These are phyloP conservation scores for Chlamydomonas sphaeroides DNA, from an alignment of 139 green algal genomes.

Conservation along the genomic window DNA sequence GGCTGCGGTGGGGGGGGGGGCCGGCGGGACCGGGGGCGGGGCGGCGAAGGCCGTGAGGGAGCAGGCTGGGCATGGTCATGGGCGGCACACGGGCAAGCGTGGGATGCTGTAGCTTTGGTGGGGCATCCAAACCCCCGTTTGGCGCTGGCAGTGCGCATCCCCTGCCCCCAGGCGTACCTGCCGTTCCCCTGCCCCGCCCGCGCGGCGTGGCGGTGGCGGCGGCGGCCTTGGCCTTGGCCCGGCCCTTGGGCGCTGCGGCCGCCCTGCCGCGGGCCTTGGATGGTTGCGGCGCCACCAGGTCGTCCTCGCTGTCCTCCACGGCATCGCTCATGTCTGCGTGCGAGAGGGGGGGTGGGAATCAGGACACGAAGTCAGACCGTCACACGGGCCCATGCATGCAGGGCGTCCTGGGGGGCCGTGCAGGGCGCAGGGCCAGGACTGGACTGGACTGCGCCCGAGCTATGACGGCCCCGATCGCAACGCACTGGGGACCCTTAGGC, in stretches of 20 bases:
- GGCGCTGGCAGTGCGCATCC: no score
- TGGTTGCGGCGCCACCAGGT: neutral
- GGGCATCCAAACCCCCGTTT: no score
- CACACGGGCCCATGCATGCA: no score
- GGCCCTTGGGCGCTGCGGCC: neutral
- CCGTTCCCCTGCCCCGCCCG: neutral
- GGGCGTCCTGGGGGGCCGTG: no score
- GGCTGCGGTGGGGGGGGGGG: neutral
- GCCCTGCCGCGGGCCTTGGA: neutral
- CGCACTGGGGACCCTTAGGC: no score
- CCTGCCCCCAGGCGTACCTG: neutral
- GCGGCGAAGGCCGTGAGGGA: neutral
- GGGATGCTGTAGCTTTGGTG: no score
- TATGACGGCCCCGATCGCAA: no score
- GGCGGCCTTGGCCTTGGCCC: neutral
- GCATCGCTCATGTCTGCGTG: neutral
- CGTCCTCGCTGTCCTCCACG: constrained; percentile 2
- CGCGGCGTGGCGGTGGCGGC: neutral
- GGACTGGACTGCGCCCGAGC: no score
- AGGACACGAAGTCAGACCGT: no score
- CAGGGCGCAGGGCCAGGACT: no score
- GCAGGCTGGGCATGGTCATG: neutral
- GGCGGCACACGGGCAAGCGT: no score
- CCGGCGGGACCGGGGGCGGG: neutral
- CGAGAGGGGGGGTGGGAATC: no score